These are phyloP conservation scores for Aspergillus sclerotiicarbonarius DNA, from an alignment of 495 filamentous ascomycete genomes.

Conservation along the genomic window DNA sequence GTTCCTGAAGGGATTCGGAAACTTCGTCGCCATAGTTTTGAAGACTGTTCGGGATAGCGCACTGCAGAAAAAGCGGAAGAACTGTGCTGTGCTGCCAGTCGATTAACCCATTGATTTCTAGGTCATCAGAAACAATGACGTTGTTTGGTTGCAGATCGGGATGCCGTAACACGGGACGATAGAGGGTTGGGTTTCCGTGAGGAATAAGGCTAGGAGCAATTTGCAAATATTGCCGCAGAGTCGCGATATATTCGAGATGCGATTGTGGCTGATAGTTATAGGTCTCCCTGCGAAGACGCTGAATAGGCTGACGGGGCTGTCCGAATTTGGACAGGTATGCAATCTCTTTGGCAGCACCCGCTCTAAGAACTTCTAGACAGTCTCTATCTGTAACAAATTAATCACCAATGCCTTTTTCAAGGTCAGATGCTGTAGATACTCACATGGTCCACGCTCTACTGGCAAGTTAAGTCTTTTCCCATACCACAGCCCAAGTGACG, in stretches of 20 bases:
- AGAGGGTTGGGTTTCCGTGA: not conserved
- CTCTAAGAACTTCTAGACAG: conserved; percentile 10
- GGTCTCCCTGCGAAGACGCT: conserved; percentile 20
- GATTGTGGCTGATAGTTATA: conserved; percentile 18
- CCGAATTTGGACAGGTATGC: conserved; percentile 18
- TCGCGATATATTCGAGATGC: conserved; percentile 13
- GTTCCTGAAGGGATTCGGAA: conserved; percentile 22
- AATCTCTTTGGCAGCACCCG: conserved; percentile 20
- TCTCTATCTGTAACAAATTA: conserved; percentile 9
- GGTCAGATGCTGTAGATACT: conserved; percentile 9
- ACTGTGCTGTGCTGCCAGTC: conserved; percentile 23
- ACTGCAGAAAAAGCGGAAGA: conserved; percentile 21
- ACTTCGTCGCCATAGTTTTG: conserved; percentile 25
- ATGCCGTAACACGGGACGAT: conserved; percentile 18
- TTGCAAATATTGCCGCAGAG: conserved; percentile 18
- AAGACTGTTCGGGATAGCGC: conserved; percentile 19
- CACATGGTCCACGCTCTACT: conserved; percentile 22
- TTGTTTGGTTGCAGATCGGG: conserved; percentile 28
- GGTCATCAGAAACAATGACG: conserved; percentile 15
- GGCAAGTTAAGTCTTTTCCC: conserved; percentile 14
- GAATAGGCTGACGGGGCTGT: conserved; percentile 16
- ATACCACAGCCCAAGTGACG: conserved; percentile 20
- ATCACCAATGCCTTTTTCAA: not conserved
- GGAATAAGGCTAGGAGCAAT: conserved; percentile 17
- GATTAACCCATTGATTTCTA: conserved; percentile 21